Evolutionary conservation across 2,329 filamentous ascomycete genomes (phyloP).

Genomic region (Epichloe sibirici): DNA sequence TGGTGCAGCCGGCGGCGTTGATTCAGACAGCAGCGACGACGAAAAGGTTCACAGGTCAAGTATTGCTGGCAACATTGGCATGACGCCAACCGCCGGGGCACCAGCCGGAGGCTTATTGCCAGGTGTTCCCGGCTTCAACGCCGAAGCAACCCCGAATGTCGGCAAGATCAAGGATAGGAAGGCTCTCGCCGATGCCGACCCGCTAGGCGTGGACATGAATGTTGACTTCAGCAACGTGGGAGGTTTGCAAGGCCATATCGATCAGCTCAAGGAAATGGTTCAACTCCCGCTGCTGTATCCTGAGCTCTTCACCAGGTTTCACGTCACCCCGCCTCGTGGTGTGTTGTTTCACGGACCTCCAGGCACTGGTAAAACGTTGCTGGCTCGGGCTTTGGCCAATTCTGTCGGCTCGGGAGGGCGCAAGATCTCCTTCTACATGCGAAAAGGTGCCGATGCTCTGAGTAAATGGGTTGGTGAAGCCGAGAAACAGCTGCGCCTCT

Average conservation of each 20-base stretch:
- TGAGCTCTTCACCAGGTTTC: constrained; percentile 81
- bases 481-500: constrained; percentile 80
- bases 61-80: constrained; percentile 46
- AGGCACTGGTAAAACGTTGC: constrained; percentile 93
- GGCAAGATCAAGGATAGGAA: constrained; percentile 92
- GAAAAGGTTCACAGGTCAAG: constrained; percentile 57
- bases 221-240: constrained; percentile 93
- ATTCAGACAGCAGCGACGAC: constrained; percentile 95
- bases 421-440: constrained; percentile 99
- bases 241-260: constrained; percentile 84
- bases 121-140: constrained; percentile 26
- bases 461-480: constrained; percentile 99
- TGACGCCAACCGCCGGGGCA: constrained; percentile 43
- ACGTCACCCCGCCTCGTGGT: constrained; percentile 86
- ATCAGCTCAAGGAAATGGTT: constrained; percentile 98
- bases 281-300: constrained; percentile 87
- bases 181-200: constrained; percentile 83
- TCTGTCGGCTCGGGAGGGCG: constrained; percentile 78
- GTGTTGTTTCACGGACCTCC: constrained; percentile 95
- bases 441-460: constrained; percentile 91
- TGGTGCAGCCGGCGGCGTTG: constrained; percentile 63
- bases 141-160: constrained; percentile 58
- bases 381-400: constrained; percentile 84
- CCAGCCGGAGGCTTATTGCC: constrained; percentile 31
- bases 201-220: constrained; percentile 80